phyloP scores from a whole-genome alignment of 1,284 basidiomycete genomes.

The Rhodotorula mucilaginosa region DNA sequence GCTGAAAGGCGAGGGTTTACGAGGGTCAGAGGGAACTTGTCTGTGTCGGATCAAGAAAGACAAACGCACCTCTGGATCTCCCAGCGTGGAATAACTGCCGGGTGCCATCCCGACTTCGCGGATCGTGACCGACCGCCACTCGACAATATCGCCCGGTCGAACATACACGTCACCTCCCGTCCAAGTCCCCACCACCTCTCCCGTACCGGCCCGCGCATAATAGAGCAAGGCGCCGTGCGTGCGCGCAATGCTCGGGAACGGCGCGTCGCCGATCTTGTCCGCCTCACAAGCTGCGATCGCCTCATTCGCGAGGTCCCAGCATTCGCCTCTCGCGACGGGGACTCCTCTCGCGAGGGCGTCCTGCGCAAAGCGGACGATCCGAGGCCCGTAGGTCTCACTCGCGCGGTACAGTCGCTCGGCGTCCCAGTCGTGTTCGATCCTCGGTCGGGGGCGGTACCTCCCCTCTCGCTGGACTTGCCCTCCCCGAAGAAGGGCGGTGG shows the following conservation, averaged over 20 bases:
- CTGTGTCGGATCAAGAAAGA: not conserved
- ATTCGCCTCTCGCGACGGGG: slow-evolving; percentile 57
- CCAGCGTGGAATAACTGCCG: slow-evolving; percentile 17
- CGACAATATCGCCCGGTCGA: slow-evolving; percentile 59
- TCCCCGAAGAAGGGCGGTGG: not conserved
- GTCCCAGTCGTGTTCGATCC: slow-evolving; percentile 1
- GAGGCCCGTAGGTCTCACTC: slow-evolving; percentile 57
- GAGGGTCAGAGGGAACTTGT: not conserved
- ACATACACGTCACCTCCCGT: slow-evolving; percentile 58
- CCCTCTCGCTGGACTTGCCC: slow-evolving; percentile 13
- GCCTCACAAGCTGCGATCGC: slow-evolving; percentile 51
- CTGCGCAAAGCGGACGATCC: slow-evolving; percentile 56
- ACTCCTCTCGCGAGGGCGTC: slow-evolving; percentile 53
- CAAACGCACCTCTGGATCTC: slow-evolving; percentile 35
- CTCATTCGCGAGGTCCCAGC: slow-evolving; percentile 61
- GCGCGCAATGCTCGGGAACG: slow-evolving; percentile 56
- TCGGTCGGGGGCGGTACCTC: slow-evolving; percentile 20
- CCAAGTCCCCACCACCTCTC: slow-evolving; percentile 54
- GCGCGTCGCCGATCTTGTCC: slow-evolving; percentile 28
- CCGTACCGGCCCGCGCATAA: slow-evolving; percentile 46
- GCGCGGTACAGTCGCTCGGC: slow-evolving; percentile 50
- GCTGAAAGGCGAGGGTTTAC: slow-evolving; percentile 10
- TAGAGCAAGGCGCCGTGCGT: slow-evolving; percentile 61
- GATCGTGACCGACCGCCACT: slow-evolving; percentile 52
- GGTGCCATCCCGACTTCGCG: not conserved